Evolutionary conservation across 192 early-diverging fungal genomes (phyloP).

Genomic region (Entomortierella parvispora): DNA sequence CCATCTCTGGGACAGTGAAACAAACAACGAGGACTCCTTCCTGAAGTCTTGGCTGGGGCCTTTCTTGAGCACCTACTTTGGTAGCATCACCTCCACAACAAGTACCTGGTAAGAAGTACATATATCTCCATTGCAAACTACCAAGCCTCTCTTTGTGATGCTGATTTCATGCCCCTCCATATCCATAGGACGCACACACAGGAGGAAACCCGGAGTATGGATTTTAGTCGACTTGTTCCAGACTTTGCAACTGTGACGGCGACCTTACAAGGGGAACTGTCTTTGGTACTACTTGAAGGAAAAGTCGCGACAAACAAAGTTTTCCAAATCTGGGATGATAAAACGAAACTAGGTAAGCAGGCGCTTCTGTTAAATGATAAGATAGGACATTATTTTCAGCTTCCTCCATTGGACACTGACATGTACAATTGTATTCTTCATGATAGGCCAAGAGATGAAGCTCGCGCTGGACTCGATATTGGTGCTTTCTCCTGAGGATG

Average conservation of each 20-base stretch:
- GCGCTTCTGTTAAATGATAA: conserved; percentile 5
- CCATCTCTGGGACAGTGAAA: conserved; percentile 7
- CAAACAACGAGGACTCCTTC: conserved; percentile 15
- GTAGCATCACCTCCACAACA: background rate
- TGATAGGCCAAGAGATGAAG: conserved; percentile 24
- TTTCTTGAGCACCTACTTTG: conserved; percentile 7
- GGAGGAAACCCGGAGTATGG: background rate
- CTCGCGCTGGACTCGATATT: conserved; percentile 22
- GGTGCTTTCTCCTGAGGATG: conserved; percentile 12
- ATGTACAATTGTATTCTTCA: too few relatives aligned
- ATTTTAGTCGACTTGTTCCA: conserved; percentile 6
- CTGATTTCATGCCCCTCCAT: conserved; percentile 4
- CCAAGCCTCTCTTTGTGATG: background rate
- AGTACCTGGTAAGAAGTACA: conserved; percentile 10
- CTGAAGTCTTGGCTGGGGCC: conserved; percentile 12
- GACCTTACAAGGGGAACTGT: background rate
- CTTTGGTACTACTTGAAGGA: conserved; percentile 7
- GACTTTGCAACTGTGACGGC: conserved; percentile 12
- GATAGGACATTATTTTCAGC: background rate
- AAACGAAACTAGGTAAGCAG: conserved; percentile 5
- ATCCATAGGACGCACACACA: conserved; percentile 13
- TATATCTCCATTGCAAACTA: conserved; percentile 1
- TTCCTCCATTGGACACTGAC: background rate
- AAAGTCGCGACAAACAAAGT: conserved; percentile 6
- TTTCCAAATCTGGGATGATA: conserved; percentile 18